phyloP scores from a whole-genome alignment of 2,329 filamentous ascomycete species.

The Alternaria gansuensis region DNA sequence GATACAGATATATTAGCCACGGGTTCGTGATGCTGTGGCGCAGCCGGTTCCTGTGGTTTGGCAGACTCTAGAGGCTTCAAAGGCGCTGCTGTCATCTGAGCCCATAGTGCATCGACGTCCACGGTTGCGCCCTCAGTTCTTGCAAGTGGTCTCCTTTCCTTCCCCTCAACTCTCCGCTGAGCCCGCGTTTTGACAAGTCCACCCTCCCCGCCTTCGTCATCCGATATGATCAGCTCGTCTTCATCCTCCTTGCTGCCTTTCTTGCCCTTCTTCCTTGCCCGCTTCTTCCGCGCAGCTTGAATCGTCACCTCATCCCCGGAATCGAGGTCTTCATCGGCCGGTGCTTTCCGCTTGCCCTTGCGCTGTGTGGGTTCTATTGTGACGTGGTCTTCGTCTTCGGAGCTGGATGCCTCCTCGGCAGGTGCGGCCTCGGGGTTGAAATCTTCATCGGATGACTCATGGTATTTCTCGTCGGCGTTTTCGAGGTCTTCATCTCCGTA shows the following conservation, averaged over 20 bases:
- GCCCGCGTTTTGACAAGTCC: constrained; percentile 76
- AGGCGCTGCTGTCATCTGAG: constrained; percentile 67
- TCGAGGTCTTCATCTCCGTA: constrained; percentile 44
- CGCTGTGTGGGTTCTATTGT: constrained; percentile 30
- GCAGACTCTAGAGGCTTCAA: constrained; percentile 38
- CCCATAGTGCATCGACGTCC: constrained; percentile 76
- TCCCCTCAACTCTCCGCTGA: constrained; percentile 72
- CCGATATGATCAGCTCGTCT: constrained; percentile 39
- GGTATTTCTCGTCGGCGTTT: constrained; percentile 57
- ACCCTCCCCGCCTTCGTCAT: constrained; percentile 62
- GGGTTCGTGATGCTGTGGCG: constrained; percentile 20
- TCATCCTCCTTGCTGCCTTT: constrained; percentile 35
- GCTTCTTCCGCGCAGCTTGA: constrained; percentile 65
- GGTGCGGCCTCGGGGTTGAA: constrained; percentile 73
- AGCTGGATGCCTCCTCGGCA: constrained; percentile 62
- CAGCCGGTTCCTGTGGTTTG: constrained; percentile 25
- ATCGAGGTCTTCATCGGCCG: constrained; percentile 46
- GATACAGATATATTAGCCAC: constrained; percentile 19
- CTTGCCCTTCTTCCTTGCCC: constrained; percentile 53
- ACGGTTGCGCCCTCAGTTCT: constrained; percentile 70
- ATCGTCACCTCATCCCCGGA: constrained; percentile 79
- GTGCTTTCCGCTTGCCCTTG: constrained; percentile 48
- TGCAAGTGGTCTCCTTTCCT: constrained; percentile 64
- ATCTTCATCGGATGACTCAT: constrained; percentile 76
- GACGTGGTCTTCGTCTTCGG: constrained; percentile 52